Conservation (phyloP, 1,284 basidiomycete species). For the Rhodotorula sp. region DNA sequence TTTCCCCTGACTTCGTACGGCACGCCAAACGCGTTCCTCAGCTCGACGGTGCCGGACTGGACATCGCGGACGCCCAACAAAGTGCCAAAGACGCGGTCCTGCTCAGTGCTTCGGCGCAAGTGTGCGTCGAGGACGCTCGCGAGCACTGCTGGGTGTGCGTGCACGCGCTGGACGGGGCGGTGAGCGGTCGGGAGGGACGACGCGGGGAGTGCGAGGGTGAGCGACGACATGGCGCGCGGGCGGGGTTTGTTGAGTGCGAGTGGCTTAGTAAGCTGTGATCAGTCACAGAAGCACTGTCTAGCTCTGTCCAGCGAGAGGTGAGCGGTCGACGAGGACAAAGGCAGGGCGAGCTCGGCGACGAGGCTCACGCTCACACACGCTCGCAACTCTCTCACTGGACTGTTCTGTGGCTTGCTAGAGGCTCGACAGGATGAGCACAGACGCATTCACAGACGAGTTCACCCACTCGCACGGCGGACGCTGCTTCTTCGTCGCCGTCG, state of each 20-base stretch:
- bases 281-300: too few relatives aligned
- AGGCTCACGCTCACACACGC: too few relatives aligned
- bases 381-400: not conserved
- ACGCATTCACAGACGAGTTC: constrained; percentile 37
- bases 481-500: constrained; percentile 39
- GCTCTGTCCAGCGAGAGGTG: too few relatives aligned
- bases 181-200: constrained; percentile 10
- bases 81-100: constrained; percentile 93
- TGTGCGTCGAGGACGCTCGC: constrained; percentile 98
- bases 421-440: constrained; percentile 4
- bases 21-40: constrained; percentile 81
- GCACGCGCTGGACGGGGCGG: constrained; percentile 55
- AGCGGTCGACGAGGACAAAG: too few relatives aligned
- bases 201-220: constrained; percentile 27
- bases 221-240: not conserved
- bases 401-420: not conserved
- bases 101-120: constrained; percentile 75
- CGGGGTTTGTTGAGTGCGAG: too few relatives aligned
- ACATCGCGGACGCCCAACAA: constrained; percentile 83
- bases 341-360: not conserved
- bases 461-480: constrained; percentile 26
- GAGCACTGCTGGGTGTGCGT: constrained; percentile 86
- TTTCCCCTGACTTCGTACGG: constrained; percentile 57
- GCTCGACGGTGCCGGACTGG: constrained; percentile 61
- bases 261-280: too few relatives aligned